Percentiles rank a stretch among this genome's conserved stretches.
These are phyloP conservation scores for Monosporascus sp. DNA, from an alignment of 2,329 filamentous ascomycete genomes.

Conservation along the genomic window DNA sequence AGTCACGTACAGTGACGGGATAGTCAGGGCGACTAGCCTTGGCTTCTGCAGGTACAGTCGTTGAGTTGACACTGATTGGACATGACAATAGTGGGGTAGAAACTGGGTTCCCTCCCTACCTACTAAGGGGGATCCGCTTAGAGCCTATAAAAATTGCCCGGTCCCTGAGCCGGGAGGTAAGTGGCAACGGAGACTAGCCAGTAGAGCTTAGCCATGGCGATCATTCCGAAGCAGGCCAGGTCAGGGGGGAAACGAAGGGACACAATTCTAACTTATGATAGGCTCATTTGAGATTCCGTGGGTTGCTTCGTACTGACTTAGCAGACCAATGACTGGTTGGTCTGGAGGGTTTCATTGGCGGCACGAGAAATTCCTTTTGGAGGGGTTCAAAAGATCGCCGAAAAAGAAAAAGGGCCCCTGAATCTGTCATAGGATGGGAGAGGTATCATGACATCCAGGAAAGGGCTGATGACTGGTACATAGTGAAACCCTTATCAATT, in stretches of 20 bases:
- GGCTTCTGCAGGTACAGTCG: slow-evolving; percentile 31
- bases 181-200: slow-evolving; percentile 29
- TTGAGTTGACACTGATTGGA: slow-evolving; percentile 29
- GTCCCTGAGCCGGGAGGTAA: slow-evolving; percentile 11
- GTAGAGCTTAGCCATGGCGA: slow-evolving; percentile 30
- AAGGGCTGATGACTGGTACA: too few species aligned
- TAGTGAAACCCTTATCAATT: too few species aligned
- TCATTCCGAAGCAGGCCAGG: slow-evolving; percentile 30
- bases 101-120: slow-evolving; percentile 18
- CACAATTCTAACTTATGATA: slow-evolving; percentile 20
- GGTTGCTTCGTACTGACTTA: slow-evolving; percentile 30
- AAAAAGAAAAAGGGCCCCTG: too few species aligned
- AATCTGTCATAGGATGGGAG: too few species aligned
- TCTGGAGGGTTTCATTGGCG: slow-evolving; percentile 5
- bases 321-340: slow-evolving; percentile 16
- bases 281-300: slow-evolving; percentile 19
- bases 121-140: slow-evolving; percentile 16
- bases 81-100: slow-evolving; percentile 26
- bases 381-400: too few species aligned
- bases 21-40: slow-evolving; percentile 19
- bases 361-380: too few species aligned
- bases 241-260: slow-evolving; percentile 11
- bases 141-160: slow-evolving; percentile 15
- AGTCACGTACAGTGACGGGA: slow-evolving; percentile 20
- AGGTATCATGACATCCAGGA: too few species aligned